Evolutionary conservation across 1,139 yeast species (phyloP).

Genomic region (Debaryomycetaceae sp.): DNA sequence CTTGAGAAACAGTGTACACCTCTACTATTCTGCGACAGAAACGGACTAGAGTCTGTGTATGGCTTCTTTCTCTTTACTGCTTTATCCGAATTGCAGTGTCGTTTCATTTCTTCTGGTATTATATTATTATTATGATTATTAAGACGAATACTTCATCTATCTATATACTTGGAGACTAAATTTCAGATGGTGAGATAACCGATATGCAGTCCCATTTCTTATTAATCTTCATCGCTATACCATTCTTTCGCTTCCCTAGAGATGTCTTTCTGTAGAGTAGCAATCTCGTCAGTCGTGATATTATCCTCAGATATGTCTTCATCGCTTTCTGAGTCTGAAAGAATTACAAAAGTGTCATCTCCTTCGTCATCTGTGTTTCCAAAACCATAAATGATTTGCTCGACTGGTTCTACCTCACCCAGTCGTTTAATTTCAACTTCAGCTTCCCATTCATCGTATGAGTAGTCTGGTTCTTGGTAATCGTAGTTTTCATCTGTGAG

Average conservation of each 20-base stretch:
- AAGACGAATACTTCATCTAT: no score
- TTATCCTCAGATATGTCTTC: conserved; percentile 17
- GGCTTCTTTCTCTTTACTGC: no score
- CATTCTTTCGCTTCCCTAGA: conserved; percentile 11
- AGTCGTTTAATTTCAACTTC: conserved; percentile 16
- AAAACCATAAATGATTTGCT: conserved; percentile 11
- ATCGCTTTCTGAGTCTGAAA: conserved; percentile 14
- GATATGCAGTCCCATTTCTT: no score
- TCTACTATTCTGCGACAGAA: no score
- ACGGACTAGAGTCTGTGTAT: no score
- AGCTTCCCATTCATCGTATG: conserved; percentile 21
- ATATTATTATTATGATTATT: no score
- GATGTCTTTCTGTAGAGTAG: conserved; percentile 9
- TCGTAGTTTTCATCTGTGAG: conserved; percentile 10
- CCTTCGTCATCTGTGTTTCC: conserved; percentile 21
- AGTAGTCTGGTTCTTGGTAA: conserved; percentile 14
- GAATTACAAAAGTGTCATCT: conserved; percentile 24
- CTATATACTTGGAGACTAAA: no score
- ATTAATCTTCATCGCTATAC: conserved; percentile 14
- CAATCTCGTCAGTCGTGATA: conserved; percentile 12
- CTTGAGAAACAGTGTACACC: no score
- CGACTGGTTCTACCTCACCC: conserved; percentile 12
- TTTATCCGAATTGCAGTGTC: no score
- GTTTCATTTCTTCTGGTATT: no score
- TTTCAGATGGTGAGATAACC: no score